Conservation (phyloP, 352 stramenopile genomes). For the Globisporangium echinulatum region DNA sequence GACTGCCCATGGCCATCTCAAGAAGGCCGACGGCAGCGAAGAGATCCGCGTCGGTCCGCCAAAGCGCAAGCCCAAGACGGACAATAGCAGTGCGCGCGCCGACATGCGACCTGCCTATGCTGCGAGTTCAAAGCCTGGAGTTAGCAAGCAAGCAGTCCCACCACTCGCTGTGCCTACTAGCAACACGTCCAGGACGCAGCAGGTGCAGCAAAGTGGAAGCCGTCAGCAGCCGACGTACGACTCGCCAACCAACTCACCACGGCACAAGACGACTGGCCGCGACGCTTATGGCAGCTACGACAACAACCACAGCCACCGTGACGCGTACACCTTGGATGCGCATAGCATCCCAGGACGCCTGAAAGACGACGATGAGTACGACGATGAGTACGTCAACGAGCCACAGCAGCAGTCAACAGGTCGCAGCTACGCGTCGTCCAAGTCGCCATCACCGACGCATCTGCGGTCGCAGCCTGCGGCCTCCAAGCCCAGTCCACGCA, state of each 20-base stretch:
- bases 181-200: not conserved
- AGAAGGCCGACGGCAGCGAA: conserved; percentile 73
- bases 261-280: conserved; percentile 25
- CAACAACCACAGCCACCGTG: conserved; percentile 16
- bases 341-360: not conserved
- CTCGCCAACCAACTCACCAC: conserved; percentile 21
- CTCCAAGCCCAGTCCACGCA: conserved; percentile 4
- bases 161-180: conserved; percentile 3
- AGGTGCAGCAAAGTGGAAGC: conserved; percentile 9
- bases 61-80: conserved; percentile 33
- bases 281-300: conserved; percentile 17
- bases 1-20: conserved; percentile 69
- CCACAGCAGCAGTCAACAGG: conserved; percentile 3
- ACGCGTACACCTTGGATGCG: not conserved
- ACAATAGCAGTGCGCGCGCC: not conserved
- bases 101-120: conserved; percentile 2
- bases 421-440: not conserved
- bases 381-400: conserved; percentile 7
- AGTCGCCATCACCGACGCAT: conserved; percentile 8
- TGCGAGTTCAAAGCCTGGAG: too few relatives aligned
- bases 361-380: conserved; percentile 1
- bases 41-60: conserved; percentile 69
- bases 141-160: conserved; percentile 6
- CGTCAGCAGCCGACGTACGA: conserved; percentile 8
- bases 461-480: not conserved